Evolutionary conservation across 2,329 filamentous ascomycete species (phyloP).

Genomic region (Colletotrichum cuscutae): DNA sequence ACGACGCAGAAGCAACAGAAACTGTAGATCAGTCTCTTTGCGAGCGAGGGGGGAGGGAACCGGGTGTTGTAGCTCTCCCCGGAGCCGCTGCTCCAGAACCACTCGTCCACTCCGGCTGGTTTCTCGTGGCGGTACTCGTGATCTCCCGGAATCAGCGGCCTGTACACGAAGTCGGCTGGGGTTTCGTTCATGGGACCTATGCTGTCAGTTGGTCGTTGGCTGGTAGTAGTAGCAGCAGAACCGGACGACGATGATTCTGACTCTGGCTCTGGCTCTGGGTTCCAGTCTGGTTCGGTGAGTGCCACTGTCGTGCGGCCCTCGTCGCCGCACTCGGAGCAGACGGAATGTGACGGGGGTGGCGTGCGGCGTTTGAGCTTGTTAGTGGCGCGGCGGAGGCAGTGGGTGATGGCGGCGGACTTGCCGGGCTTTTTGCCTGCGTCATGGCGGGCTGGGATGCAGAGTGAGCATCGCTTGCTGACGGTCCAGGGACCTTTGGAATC

Average conservation of each 20-base stretch:
- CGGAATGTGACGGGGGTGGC: neutral
- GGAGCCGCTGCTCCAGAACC: neutral
- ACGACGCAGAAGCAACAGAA: neutral
- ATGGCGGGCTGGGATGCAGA: neutral
- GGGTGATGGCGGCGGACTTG: neutral
- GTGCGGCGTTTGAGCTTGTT: neutral
- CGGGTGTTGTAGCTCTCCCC: neutral
- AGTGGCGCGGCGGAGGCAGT: neutral
- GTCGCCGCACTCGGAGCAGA: slow-evolving; percentile 9
- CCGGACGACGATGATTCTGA: neutral
- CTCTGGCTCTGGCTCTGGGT: neutral
- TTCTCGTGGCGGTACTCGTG: too few relatives aligned
- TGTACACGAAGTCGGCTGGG: neutral
- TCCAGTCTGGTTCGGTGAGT: neutral
- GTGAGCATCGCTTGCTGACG: neutral
- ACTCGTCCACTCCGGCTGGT: neutral
- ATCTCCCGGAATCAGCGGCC: neutral
- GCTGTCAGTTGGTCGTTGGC: neutral
- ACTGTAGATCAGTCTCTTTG: neutral
- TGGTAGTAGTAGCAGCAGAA: neutral
- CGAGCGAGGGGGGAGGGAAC: neutral
- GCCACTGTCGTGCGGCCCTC: neutral
- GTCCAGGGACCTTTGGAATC: neutral
- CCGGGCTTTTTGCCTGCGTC: neutral
- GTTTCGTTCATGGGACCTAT: neutral